These are phyloP conservation scores for Cyclocybe cylindracea DNA, from an alignment of 768 basidiomycete species.

Conservation along the genomic window DNA sequence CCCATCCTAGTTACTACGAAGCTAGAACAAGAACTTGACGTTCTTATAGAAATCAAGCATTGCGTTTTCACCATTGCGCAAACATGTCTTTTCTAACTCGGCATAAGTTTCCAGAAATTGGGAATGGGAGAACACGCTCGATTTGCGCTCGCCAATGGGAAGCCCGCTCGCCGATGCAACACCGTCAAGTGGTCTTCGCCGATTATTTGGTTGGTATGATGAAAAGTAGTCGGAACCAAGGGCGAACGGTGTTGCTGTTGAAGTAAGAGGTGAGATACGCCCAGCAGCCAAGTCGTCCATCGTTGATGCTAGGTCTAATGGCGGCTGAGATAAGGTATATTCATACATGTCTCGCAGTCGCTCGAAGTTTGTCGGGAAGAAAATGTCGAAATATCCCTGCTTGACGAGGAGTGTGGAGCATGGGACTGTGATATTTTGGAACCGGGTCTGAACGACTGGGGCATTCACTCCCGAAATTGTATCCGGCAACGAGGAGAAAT, in stretches of 20 bases:
- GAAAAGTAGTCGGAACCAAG: constrained; percentile 73
- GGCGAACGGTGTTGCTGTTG: constrained; percentile 48
- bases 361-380: constrained; percentile 94
- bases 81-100: constrained; percentile 65
- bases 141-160: constrained; percentile 80
- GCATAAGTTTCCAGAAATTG: constrained; percentile 90
- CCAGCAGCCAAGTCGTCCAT: constrained; percentile 31
- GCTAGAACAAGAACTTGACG: constrained; percentile 87
- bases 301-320: constrained; percentile 15
- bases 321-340: constrained; percentile 67
- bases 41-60: constrained; percentile 90
- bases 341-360: constrained; percentile 90
- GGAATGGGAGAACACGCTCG: constrained; percentile 82
- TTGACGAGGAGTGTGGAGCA: constrained; percentile 89
- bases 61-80: constrained; percentile 86
- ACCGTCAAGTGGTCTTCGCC: constrained; percentile 70
- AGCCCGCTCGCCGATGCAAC: constrained; percentile 73
- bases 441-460: constrained; percentile 95
- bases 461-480: constrained; percentile 74
- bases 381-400: constrained; percentile 97
- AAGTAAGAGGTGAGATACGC: constrained; percentile 54
- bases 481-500: constrained; percentile 89
- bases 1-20: neutral
- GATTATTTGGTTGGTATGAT: constrained; percentile 54
- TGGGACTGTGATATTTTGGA: constrained; percentile 82